A percentile compares a stretch with the other conserved stretches of the same genome.
These are phyloP conservation scores for Diaporthe australafricana DNA, from an alignment of 2,329 filamentous ascomycete species.

Conservation along the genomic window DNA sequence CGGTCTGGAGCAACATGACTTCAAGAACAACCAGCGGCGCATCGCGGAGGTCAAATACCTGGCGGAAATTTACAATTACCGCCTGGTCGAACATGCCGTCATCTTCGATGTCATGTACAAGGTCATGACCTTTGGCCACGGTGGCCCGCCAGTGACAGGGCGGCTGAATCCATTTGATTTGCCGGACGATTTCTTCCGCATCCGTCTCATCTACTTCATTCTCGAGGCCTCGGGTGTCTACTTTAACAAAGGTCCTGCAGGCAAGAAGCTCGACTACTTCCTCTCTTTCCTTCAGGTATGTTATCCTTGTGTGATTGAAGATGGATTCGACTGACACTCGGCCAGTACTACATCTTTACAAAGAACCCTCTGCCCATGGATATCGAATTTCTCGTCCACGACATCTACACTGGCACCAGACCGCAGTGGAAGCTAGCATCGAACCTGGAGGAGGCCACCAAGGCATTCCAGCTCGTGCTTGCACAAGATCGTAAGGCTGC, in stretches of 20 bases:
- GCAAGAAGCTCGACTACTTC: slow-evolving; percentile 98
- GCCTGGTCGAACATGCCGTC: slow-evolving; percentile 93
- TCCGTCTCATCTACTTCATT: slow-evolving; percentile 88
- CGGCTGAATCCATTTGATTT: slow-evolving; percentile 82
- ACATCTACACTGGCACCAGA: slow-evolving; percentile 85
- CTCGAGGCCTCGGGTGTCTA: slow-evolving; percentile 96
- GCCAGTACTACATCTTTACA: slow-evolving; percentile 90
- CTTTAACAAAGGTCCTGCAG: slow-evolving; percentile 91
- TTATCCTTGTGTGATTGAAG: background rate
- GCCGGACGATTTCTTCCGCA: slow-evolving; percentile 95
- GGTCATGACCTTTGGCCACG: slow-evolving; percentile 92
- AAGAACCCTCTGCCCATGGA: slow-evolving; percentile 95
- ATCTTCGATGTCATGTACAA: slow-evolving; percentile 97
- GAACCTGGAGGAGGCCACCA: slow-evolving; percentile 84
- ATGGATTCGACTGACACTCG: background rate
- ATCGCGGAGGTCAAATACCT: slow-evolving; percentile 97
- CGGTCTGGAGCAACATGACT: slow-evolving; percentile 95
- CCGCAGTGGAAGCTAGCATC: slow-evolving; percentile 93
- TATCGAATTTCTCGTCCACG: slow-evolving; percentile 95
- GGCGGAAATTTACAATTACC: slow-evolving; percentile 96
- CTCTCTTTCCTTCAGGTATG: slow-evolving; percentile 89
- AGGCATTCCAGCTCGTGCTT: slow-evolving; percentile 87
- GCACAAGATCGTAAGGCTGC: slow-evolving; percentile 88
- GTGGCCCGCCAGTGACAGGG: slow-evolving; percentile 84
- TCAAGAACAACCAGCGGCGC: slow-evolving; percentile 94